Base-by-base conservation (phyloP, 345 rosid genomes). In the Eucalyptus fibrosa region DNA sequence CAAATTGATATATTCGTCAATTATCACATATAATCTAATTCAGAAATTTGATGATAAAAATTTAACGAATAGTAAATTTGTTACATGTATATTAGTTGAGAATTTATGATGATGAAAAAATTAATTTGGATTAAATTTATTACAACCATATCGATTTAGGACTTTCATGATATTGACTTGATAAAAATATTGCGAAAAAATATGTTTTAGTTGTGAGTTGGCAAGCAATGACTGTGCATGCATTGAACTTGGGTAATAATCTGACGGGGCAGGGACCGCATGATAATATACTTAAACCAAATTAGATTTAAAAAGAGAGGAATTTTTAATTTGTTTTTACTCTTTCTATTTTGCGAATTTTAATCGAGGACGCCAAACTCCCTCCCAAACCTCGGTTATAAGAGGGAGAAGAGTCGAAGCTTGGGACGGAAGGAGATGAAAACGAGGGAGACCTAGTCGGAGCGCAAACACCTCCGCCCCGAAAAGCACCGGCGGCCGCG, bases 71-170 rank as follows among this genome's bases (percentile, higher is more conserved):
- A 55, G 4, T 17, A 51, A 51, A 17, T 51, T 51, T 51, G 0
- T 51, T 17, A 51, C 4, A 17, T 0, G 1, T 17, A 51, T 51
- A 3, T 1, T 51, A 51, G 2, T 17, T 51, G 0, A 0, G 4
- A 51, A 51, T 51, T 7, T 51, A 51, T 51, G 21, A 19, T 21
- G 11, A 4, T 55, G 28, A 23, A 56, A 23, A 56, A 23, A 56
- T 9, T 56, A 56, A 26, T 56, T 56, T 26, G 2, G 0, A 24
- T 24, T 56, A 56, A 24, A 56, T 23, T 24, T 56, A 23, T 24
- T 23, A 56, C 2, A 56, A 23, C 0, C 2, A 19, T 56, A 56
- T 56, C 3, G 1, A 56, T 56, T 56, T 56, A 56, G 6, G 30
- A 2, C 3, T 56, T 10, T 10, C 13, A 1, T 19, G 24, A 53